These are phyloP conservation scores for Cudoniella acicularis DNA, from an alignment of 495 filamentous ascomycete species.

Conservation along the genomic window DNA sequence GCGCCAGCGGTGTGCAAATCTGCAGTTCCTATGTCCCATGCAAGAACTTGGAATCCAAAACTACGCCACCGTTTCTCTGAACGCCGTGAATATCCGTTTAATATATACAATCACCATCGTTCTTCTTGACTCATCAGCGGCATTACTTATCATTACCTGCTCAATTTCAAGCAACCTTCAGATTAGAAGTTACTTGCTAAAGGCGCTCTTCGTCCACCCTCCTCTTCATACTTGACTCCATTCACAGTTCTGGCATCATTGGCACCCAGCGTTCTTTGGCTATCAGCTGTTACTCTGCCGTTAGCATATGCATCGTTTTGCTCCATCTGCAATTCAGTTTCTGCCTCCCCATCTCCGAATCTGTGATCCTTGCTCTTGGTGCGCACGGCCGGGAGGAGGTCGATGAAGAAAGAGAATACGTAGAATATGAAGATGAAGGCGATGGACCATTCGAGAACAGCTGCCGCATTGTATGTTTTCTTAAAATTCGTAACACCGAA, in stretches of 20 bases:
- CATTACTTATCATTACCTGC: neutral
- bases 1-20: no score
- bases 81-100: no score
- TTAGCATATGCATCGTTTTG: slow-evolving; percentile 12
- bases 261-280: slow-evolving; percentile 12
- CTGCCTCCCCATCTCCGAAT: slow-evolving; percentile 4
- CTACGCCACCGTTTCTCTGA: no score
- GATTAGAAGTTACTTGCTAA: slow-evolving; percentile 17
- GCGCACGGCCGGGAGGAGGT: slow-evolving; percentile 75
- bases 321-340: slow-evolving; percentile 23
- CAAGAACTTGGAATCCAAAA: no score
- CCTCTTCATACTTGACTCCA: slow-evolving; percentile 7
- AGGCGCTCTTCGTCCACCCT: neutral
- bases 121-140: no score
- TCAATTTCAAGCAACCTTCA: neutral
- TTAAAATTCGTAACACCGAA: slow-evolving; percentile 40
- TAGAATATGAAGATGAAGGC: slow-evolving; percentile 90
- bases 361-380: slow-evolving; percentile 39
- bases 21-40: no score
- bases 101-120: no score
- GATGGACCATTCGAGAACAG: slow-evolving; percentile 71
- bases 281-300: slow-evolving; percentile 8
- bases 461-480: slow-evolving; percentile 37
- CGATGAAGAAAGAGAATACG: slow-evolving; percentile 82
- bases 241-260: slow-evolving; percentile 8